phyloP scores from a whole-genome alignment of 2,329 filamentous ascomycete genomes.

The Diaporthe ilicicola region DNA sequence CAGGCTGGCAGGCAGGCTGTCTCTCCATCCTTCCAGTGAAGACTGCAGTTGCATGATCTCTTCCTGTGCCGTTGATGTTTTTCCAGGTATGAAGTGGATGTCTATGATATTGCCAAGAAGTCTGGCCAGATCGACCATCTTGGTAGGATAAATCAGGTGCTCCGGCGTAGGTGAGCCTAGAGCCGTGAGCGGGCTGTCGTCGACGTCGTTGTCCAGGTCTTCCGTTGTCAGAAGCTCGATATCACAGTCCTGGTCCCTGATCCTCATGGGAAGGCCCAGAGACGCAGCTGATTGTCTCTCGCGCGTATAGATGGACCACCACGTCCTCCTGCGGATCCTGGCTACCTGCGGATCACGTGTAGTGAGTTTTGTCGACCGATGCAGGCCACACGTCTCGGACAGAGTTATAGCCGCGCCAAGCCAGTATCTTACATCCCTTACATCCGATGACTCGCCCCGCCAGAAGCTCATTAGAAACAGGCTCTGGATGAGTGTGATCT shows the following conservation, averaged over 20 bases:
- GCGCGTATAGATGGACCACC: slow-evolving; percentile 40
- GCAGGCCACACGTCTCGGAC: slow-evolving; percentile 28
- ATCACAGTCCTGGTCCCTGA: slow-evolving; percentile 50
- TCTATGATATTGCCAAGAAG: slow-evolving; percentile 46
- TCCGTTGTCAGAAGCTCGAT: slow-evolving; percentile 44
- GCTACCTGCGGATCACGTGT: slow-evolving; percentile 39
- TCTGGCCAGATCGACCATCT: slow-evolving; percentile 48
- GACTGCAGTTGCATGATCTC: slow-evolving; percentile 42
- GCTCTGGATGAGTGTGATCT: slow-evolving; percentile 30
- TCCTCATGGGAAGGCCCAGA: slow-evolving; percentile 46
- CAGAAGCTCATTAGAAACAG: slow-evolving; percentile 33
- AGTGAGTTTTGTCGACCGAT: slow-evolving; percentile 29
- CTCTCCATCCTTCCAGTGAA: slow-evolving; percentile 45
- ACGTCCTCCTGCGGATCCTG: slow-evolving; percentile 19
- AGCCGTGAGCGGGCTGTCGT: slow-evolving; percentile 34
- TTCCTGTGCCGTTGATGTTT: slow-evolving; percentile 39
- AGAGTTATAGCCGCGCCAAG: slow-evolving; percentile 30
- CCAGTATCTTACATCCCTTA: slow-evolving; percentile 32
- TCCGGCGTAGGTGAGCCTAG: slow-evolving; percentile 44
- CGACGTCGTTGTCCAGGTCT: slow-evolving; percentile 44
- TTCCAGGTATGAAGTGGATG: slow-evolving; percentile 47
- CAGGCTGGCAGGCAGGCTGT: slow-evolving; percentile 44
- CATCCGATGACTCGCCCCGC: slow-evolving; percentile 30
- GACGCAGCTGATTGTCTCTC: slow-evolving; percentile 49
- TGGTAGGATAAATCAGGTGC: slow-evolving; percentile 47